Percentiles rank a stretch among this genome's conserved stretches.
Conservation (phyloP, 768 basidiomycete species). For the Neoboletus subvelutipes region DNA sequence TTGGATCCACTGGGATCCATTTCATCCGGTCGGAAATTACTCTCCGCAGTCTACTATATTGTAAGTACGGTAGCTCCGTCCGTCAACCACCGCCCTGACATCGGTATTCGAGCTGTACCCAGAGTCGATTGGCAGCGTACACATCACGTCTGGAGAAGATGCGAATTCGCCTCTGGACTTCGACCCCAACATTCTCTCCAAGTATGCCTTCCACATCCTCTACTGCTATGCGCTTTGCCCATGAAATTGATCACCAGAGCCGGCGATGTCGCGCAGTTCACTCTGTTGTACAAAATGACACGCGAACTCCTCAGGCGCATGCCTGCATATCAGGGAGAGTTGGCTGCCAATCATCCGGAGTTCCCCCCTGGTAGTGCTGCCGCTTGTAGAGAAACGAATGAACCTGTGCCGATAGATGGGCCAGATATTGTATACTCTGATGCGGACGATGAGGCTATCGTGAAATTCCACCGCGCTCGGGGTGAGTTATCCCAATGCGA, state of each 20-base stretch:
- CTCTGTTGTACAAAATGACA: too few relatives aligned
- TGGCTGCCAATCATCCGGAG: too few relatives aligned
- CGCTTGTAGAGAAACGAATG: too few relatives aligned
- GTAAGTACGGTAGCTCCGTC: conserved; percentile 17
- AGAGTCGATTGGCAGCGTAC: conserved; percentile 44
- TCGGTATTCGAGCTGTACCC: conserved; percentile 39
- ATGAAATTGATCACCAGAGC: neutral
- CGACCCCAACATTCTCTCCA: conserved; percentile 43
- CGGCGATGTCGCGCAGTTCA: conserved; percentile 44
- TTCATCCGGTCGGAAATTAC: conserved; percentile 26
- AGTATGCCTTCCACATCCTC: conserved; percentile 30
- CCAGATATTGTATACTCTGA: too few relatives aligned
- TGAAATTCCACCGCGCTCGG: too few relatives aligned
- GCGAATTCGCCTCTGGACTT: conserved; percentile 45
- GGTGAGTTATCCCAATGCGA: too few relatives aligned
- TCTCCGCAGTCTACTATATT: conserved; percentile 31
- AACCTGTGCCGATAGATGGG: too few relatives aligned
- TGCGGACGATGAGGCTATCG: too few relatives aligned
- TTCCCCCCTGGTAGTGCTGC: too few relatives aligned
- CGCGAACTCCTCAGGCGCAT: too few relatives aligned
- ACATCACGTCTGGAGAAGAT: conserved; percentile 45
- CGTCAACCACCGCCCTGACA: neutral
- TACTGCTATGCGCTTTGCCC: neutral
- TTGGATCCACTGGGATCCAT: conserved; percentile 19
- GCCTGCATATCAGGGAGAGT: too few relatives aligned